These are phyloP conservation scores for Clavariopsis aquatica DNA, from an alignment of 495 filamentous ascomycete species.

Conservation along the genomic window DNA sequence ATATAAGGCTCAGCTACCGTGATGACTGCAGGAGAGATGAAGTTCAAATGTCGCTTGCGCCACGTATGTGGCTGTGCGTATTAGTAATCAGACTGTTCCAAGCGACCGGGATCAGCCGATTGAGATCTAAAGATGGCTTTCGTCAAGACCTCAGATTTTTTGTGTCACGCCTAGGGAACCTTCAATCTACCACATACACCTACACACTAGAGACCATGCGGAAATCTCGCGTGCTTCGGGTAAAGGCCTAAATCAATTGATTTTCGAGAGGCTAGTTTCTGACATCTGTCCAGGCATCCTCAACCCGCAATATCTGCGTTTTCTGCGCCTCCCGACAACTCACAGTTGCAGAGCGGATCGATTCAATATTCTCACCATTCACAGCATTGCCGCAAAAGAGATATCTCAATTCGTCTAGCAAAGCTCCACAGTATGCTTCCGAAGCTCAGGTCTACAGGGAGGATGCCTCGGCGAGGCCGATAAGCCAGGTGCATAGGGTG, in stretches of 20 bases:
- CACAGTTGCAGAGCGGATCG: constrained; percentile 5
- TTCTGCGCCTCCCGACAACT: constrained; percentile 39
- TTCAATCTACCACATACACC: not conserved
- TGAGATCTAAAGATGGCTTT: not conserved
- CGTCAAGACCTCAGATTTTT: not conserved
- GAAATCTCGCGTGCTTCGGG: constrained; percentile 25
- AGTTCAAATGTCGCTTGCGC: not conserved
- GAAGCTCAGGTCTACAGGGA: constrained; percentile 29
- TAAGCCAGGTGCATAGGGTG: not conserved
- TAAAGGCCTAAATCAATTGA: constrained; percentile 8
- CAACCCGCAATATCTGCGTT: constrained; percentile 42
- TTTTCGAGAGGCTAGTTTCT: constrained; percentile 2
- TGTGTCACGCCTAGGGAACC: not conserved
- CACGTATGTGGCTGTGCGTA: not conserved
- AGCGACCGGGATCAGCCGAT: not conserved
- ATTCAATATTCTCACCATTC: not conserved
- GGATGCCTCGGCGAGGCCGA: constrained; percentile 15
- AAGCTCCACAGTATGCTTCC: constrained; percentile 29
- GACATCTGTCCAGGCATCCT: constrained; percentile 31
- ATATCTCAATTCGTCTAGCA: constrained; percentile 36
- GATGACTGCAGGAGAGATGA: not conserved
- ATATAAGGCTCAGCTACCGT: constrained; percentile 15
- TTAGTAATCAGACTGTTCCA: not conserved
- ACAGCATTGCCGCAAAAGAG: constrained; percentile 20
- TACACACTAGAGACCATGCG: constrained; percentile 19